Evolutionary conservation across 768 basidiomycete species (phyloP), one percentile per base, ranked within the genome.

Genomic region (Roridomyces roridus): DNA sequence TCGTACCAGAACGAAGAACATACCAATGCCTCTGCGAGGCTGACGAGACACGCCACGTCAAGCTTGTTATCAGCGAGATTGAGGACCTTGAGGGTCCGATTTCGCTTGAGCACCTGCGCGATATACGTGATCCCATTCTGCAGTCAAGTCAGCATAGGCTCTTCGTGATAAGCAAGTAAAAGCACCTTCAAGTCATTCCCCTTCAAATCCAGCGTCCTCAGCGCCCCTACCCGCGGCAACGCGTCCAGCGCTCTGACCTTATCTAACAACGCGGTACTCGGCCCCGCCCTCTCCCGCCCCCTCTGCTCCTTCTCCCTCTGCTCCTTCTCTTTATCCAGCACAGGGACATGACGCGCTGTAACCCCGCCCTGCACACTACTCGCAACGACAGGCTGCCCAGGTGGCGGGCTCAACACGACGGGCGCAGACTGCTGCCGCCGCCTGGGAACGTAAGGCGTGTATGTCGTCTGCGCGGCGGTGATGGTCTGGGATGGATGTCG

Each of bases 51-150:
- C 9, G 81, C 76, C 1, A 91, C 83, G 54, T 96, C 96, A 6
- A 99, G 83, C 70, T 91, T 94, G 71, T 98, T 98, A 70, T 98
- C 96, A 66, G 91, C 89, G 47, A 98, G 74, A 70, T 98, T 98
- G 23, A 98, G 80, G 6, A 98, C 88, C 72, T 96, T 97, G 40
- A 98, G 78, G 4, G 96, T 98, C 40, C 95, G 80, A 72, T 99
- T 98, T 34, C 96, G 88, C 69, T 98, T 98, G 60, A 98, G 77
- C 0, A 98, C 96, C 72, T 98, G 96, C 0, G 95, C 89, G 44
- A 98, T 85, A 67, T 97, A 98, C 0, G 84, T 85, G 31, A 98
- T 88, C 0, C 96, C 96, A 39, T 72, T 83, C 81, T 82, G 43
- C 83, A 39, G 26, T 14, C 44, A 53, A 31, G 24, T 49, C 45